Conservation (phyloP, 169 alveolate genomes). For the Babesia sp. region DNA sequence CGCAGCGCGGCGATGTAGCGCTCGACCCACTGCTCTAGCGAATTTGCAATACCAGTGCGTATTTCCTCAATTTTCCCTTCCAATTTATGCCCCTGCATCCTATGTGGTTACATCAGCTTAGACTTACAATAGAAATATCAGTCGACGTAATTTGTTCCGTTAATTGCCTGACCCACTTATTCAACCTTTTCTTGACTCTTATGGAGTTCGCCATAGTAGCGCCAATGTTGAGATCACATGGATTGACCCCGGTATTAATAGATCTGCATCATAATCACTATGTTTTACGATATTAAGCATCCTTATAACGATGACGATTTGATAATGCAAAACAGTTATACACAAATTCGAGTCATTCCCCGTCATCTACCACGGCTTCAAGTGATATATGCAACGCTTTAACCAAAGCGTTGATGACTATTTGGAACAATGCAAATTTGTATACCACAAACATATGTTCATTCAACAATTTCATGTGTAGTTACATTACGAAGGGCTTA, state of each 20-base stretch:
- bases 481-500: too few relatives aligned
- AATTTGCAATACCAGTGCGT: conserved; percentile 57
- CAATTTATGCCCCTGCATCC: conserved; percentile 64
- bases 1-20: conserved; percentile 36
- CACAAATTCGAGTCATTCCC: too few relatives aligned
- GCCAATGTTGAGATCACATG: conserved; percentile 91
- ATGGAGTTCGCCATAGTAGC: conserved; percentile 86
- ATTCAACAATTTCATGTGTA: too few relatives aligned
- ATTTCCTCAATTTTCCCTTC: conserved; percentile 72
- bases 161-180: conserved; percentile 84
- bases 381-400: too few relatives aligned
- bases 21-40: conserved; percentile 67
- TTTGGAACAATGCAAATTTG: too few relatives aligned
- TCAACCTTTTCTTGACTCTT: conserved; percentile 84
- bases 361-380: too few relatives aligned
- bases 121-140: conserved; percentile 70
- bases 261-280: too few relatives aligned
- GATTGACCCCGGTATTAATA: conserved; percentile 90
- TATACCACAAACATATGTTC: too few relatives aligned
- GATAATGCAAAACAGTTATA: background rate
- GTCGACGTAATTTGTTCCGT: conserved; percentile 86
- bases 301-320: too few relatives aligned
- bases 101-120: background rate
- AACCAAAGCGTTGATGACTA: too few relatives aligned
- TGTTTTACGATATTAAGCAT: too few relatives aligned